phyloP scores from a whole-genome alignment of 2,329 filamentous ascomycete genomes.

The Aspergillus latus region DNA sequence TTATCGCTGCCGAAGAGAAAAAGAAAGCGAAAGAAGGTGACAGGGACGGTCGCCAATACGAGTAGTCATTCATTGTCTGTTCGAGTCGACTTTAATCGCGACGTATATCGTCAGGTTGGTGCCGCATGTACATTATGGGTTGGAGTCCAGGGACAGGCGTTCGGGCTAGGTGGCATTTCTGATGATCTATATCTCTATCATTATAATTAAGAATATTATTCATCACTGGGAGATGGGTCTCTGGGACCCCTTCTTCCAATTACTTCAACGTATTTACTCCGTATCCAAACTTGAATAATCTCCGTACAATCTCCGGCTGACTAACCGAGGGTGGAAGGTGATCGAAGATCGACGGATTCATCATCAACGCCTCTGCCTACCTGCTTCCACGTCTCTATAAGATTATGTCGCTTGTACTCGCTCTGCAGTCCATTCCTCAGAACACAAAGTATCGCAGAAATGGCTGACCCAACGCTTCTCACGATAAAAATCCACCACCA shows the following conservation, averaged over 20 bases:
- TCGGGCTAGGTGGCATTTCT: not conserved
- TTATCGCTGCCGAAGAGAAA: slow-evolving; percentile 14
- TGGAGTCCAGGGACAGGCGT: slow-evolving; percentile 1
- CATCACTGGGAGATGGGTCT: not conserved
- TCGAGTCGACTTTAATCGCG: not conserved
- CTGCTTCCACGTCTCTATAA: slow-evolving; percentile 5
- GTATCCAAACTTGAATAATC: not conserved
- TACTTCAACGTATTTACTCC: not conserved
- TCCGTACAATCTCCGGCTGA: slow-evolving; percentile 31
- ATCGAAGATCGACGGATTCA: slow-evolving; percentile 25
- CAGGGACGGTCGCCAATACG: slow-evolving; percentile 20
- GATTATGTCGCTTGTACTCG: not conserved
- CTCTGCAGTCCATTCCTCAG: not conserved
- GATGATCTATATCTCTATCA: not conserved
- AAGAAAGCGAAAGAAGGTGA: not conserved
- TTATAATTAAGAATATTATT: not conserved
- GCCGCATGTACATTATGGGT: slow-evolving; percentile 5
- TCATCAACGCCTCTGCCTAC: slow-evolving; percentile 7
- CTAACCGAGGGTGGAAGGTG: slow-evolving; percentile 33
- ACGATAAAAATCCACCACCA: slow-evolving; percentile 56
- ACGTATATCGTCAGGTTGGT: not conserved
- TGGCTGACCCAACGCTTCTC: slow-evolving; percentile 23
- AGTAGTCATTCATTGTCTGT: slow-evolving; percentile 8
- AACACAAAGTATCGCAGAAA: not conserved
- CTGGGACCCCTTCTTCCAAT: not conserved